A percentile compares a stretch with the other conserved stretches of the same genome.
Conservation (phyloP, 1,284 basidiomycete genomes). For the Ceratobasidium sp. region DNA sequence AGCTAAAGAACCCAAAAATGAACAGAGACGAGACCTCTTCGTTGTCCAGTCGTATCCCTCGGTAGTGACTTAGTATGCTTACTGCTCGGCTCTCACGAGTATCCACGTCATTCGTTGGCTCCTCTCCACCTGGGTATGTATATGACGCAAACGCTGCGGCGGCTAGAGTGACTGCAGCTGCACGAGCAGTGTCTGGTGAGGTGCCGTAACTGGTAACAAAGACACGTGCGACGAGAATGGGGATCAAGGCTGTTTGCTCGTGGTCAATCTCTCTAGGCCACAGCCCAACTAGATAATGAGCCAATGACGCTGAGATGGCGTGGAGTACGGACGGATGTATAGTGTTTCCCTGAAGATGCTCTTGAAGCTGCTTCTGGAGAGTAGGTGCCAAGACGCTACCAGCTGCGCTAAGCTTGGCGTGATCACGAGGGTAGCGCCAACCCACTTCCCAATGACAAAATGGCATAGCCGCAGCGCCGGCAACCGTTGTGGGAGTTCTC, state of each 20-base stretch:
- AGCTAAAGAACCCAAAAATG: background rate
- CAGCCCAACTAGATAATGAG: background rate
- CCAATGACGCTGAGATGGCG: background rate
- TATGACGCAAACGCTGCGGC: background rate
- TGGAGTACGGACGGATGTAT: background rate
- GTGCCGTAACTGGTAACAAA: background rate
- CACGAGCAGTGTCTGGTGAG: background rate
- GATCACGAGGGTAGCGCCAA: too few species aligned
- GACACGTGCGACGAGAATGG: background rate
- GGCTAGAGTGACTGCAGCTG: background rate
- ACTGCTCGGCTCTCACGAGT: background rate
- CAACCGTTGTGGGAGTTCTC: background rate
- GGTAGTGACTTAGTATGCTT: background rate
- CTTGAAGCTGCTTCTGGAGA: too few species aligned
- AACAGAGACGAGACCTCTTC: background rate
- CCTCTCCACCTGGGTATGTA: background rate
- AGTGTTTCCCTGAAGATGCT: too few species aligned
- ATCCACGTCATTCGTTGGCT: background rate
- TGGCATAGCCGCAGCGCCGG: background rate
- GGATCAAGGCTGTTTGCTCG: background rate
- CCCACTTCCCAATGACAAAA: background rate
- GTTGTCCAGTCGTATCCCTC: background rate
- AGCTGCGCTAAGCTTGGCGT: too few species aligned
- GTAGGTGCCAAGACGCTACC: too few species aligned
- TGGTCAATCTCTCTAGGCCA: background rate